Evolutionary conservation across 352 stramenopile species (phyloP).

Genomic region (Globisporangium cystogenes): DNA sequence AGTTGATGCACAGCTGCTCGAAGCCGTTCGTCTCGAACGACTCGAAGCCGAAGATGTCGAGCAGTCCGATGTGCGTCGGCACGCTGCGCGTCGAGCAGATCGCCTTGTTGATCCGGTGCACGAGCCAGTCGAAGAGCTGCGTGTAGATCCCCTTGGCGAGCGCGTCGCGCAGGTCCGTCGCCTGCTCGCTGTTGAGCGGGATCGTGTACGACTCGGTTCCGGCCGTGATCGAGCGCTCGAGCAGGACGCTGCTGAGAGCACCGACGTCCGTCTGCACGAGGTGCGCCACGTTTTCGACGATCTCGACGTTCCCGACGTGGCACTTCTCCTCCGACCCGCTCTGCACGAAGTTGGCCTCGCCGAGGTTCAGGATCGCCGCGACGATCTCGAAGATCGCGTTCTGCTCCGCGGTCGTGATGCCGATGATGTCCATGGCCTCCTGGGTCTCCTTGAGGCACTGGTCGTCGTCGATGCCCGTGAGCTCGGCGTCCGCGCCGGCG

Average conservation of each 20-base stretch:
- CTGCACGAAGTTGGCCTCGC: slow-evolving; percentile 91
- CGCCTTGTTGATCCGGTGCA: slow-evolving; percentile 80
- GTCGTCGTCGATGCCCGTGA: slow-evolving; percentile 63
- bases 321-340: slow-evolving; percentile 45
- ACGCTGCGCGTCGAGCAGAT: slow-evolving; percentile 76
- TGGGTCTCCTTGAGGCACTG: slow-evolving; percentile 81
- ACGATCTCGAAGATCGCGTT: slow-evolving; percentile 93
- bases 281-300: slow-evolving; percentile 50
- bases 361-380: slow-evolving; percentile 95
- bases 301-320: slow-evolving; percentile 48
- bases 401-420: slow-evolving; percentile 83
- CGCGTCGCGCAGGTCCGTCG: slow-evolving; percentile 89
- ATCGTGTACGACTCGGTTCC: slow-evolving; percentile 91
- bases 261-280: slow-evolving; percentile 56
- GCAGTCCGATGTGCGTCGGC: slow-evolving; percentile 84
- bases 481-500: slow-evolving; percentile 38
- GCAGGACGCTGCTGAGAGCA: slow-evolving; percentile 84
- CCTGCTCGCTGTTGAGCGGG: slow-evolving; percentile 85
- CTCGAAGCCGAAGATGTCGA: slow-evolving; percentile 97
- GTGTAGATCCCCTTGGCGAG: slow-evolving; percentile 97
- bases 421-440: slow-evolving; percentile 87
- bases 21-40: slow-evolving; percentile 79
- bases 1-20: slow-evolving; percentile 97
- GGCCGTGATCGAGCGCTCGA: slow-evolving; percentile 89
- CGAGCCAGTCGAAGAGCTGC: slow-evolving; percentile 95